phyloP scores from a whole-genome alignment of 2,329 filamentous ascomycete species.

The Diaporthe helianthi region DNA sequence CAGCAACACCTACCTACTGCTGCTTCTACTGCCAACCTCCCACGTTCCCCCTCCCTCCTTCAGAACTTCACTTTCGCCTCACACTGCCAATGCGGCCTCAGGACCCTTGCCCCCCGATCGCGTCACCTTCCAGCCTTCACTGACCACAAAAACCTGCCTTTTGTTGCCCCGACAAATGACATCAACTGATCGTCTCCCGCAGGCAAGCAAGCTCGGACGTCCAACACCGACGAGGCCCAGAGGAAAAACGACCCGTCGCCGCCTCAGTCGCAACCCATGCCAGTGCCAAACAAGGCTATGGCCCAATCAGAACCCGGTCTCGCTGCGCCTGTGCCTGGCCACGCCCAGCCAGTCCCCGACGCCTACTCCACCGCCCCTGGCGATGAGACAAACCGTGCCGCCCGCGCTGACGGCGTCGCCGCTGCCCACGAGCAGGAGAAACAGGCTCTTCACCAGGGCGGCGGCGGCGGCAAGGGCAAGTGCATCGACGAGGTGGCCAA shows the following conservation, averaged over 20 bases:
- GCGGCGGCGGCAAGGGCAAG: conserved; percentile 48
- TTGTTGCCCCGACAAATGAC: not conserved
- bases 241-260: conserved; percentile 60
- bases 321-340: conserved; percentile 48
- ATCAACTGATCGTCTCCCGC: conserved; percentile 42
- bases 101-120: not conserved
- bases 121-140: not conserved
- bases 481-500: conserved; percentile 73
- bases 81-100: no score
- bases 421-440: conserved; percentile 68
- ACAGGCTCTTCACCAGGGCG: conserved; percentile 54
- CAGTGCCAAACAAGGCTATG: conserved; percentile 58
- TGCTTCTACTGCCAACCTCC: not conserved
- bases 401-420: conserved; percentile 70
- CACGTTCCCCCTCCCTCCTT: not conserved
- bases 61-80: no score
- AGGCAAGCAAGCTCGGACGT: conserved; percentile 87
- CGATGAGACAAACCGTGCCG: conserved; percentile 70
- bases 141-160: not conserved
- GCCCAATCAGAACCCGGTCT: conserved; percentile 52
- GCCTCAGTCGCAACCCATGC: conserved; percentile 62
- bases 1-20: conserved; percentile 3
- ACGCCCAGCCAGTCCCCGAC: conserved; percentile 58
- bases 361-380: conserved; percentile 69
- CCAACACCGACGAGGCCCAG: conserved; percentile 58